Percentiles rank a stretch among this genome's conserved stretches.
Conservation (phyloP, 108 stramenopile species). For the Skeletonema marinoi region DNA sequence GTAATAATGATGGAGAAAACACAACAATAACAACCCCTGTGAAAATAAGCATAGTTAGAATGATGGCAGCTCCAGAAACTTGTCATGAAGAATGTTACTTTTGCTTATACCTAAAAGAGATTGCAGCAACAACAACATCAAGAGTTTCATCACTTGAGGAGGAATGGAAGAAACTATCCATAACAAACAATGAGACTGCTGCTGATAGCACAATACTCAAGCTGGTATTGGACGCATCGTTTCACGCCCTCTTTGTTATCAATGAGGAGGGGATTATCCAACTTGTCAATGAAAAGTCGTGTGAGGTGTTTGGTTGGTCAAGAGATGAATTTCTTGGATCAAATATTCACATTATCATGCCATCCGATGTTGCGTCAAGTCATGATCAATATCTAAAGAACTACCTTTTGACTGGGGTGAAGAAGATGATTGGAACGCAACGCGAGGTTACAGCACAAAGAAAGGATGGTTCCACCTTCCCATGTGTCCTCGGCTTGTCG, state of each 20-base stretch:
- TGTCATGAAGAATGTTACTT: conserved; percentile 17
- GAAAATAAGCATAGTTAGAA: conserved; percentile 22
- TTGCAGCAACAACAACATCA: not conserved
- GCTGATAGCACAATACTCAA: not conserved
- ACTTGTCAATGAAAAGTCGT: conserved; percentile 27
- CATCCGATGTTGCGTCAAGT: conserved; percentile 1
- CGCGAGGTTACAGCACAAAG: conserved; percentile 25
- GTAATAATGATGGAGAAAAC: not conserved
- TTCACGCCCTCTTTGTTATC: conserved; percentile 29
- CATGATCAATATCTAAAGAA: conserved; percentile 35
- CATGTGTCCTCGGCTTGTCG: conserved; percentile 41
- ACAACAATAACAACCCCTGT: not conserved
- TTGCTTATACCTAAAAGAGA: conserved; percentile 29
- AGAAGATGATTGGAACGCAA: conserved; percentile 48
- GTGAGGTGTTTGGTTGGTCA: conserved; percentile 36
- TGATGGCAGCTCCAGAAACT: conserved; percentile 2
- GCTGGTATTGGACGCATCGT: not conserved
- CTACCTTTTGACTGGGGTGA: conserved; percentile 29
- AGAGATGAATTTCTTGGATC: conserved; percentile 29
- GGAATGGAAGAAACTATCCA: not conserved
- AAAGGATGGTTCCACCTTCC: conserved; percentile 47
- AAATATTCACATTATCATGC: conserved; percentile 44
- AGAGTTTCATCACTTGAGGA: not conserved
- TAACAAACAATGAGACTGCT: not conserved
- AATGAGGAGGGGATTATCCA: conserved; percentile 41